These are phyloP conservation scores for Hippophae tibetana DNA, from an alignment of 306 rosid genomes.

Conservation along the genomic window DNA sequence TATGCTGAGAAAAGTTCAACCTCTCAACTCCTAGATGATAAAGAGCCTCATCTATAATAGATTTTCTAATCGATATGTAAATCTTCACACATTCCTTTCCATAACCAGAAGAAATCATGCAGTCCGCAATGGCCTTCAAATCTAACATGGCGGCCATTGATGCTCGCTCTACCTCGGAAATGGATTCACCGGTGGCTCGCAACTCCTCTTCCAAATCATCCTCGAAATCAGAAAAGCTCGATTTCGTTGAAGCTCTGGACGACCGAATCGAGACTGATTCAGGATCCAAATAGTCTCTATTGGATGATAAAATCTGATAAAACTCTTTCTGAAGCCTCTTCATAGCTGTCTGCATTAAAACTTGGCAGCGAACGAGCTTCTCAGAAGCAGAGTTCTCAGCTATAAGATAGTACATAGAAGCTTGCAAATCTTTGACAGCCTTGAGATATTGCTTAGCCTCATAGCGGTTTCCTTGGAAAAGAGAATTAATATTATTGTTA, in stretches of 20 bases:
- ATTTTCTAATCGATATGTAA: constrained; percentile 41
- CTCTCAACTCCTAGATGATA: constrained; percentile 59
- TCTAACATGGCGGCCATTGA: constrained; percentile 34
- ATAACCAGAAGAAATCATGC: constrained; percentile 58
- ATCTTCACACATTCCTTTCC: constrained; percentile 56
- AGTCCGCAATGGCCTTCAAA: constrained; percentile 62
- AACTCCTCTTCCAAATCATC: constrained; percentile 48
- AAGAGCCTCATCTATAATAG: constrained; percentile 56
- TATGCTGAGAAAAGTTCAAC: constrained; percentile 40
- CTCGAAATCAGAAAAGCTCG: constrained; percentile 46
- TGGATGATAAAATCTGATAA: constrained; percentile 34
- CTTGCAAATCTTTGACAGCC: constrained; percentile 46
- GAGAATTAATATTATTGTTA: constrained; percentile 12
- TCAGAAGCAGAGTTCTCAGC: constrained; percentile 26
- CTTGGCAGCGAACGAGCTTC: constrained; percentile 40
- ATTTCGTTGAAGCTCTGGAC: constrained; percentile 24
- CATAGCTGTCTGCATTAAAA: constrained; percentile 62
- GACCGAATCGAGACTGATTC: constrained; percentile 43
- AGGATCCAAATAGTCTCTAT: constrained; percentile 30
- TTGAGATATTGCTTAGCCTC: constrained; percentile 58
- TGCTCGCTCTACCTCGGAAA: constrained; percentile 33
- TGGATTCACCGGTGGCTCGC: constrained; percentile 16
- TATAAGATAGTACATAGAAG: constrained; percentile 49
- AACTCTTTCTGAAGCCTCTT: constrained; percentile 62
- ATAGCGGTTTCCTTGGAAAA: constrained; percentile 40